These are phyloP conservation scores for Lachancea meyersii DNA, from an alignment of 805 yeast genomes.

Conservation along the genomic window DNA sequence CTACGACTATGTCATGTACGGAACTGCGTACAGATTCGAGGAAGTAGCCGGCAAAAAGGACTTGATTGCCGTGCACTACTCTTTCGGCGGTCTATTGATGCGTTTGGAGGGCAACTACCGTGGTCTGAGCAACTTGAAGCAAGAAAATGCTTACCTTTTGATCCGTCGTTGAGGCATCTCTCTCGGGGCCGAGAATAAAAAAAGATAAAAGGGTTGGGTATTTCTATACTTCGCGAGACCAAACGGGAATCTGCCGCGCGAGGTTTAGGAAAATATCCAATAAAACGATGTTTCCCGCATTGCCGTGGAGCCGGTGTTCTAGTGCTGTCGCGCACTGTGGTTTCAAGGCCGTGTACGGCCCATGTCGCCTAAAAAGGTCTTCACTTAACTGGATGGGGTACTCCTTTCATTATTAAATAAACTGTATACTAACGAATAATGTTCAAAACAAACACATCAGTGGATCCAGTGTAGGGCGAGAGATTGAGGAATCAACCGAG, in stretches of 20 bases:
- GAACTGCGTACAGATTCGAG: constrained; percentile 94
- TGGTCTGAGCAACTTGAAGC: constrained; percentile 79
- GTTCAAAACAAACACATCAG: constrained; percentile 18
- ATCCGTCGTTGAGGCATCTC: constrained; percentile 56
- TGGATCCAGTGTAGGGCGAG: not conserved
- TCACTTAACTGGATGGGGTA: not conserved
- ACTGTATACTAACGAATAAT: constrained; percentile 5
- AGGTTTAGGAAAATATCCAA: too few relatives aligned
- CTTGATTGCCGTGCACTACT: constrained; percentile 79
- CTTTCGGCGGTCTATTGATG: constrained; percentile 92
- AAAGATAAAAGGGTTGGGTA: not conserved
- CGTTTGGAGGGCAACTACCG: constrained; percentile 94
- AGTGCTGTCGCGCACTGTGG: too few relatives aligned
- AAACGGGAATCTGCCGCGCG: too few relatives aligned
- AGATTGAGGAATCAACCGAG: not conserved
- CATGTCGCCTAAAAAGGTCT: too few relatives aligned
- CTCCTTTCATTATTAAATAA: not conserved
- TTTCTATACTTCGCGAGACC: too few relatives aligned
- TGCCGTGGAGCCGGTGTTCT: too few relatives aligned
- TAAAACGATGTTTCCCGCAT: too few relatives aligned
- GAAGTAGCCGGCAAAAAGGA: constrained; percentile 52
- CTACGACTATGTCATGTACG: constrained; percentile 97
- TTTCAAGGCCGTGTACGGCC: too few relatives aligned
- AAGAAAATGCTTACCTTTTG: constrained; percentile 85
- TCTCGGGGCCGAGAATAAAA: not conserved